These are phyloP conservation scores for Talaromyces sp. DNA, from an alignment of 2,329 filamentous ascomycete genomes.

Conservation along the genomic window DNA sequence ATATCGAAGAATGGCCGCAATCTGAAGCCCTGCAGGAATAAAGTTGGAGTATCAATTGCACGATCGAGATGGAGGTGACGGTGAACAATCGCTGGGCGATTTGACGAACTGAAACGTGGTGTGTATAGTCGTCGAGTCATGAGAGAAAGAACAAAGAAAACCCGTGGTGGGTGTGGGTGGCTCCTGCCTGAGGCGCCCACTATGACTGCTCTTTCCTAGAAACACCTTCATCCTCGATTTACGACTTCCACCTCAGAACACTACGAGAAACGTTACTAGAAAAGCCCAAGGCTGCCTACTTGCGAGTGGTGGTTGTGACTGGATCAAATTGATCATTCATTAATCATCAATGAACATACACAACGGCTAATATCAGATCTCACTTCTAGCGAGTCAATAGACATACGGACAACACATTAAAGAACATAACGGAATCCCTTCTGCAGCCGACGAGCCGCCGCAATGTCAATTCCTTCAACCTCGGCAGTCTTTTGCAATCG, in stretches of 20 bases:
- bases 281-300: neutral
- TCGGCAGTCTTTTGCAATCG: conserved; percentile 53
- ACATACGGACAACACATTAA: neutral
- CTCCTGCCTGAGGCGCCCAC: neutral
- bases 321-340: neutral
- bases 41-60: neutral
- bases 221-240: neutral
- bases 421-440: conserved; percentile 54
- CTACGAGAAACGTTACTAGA: neutral
- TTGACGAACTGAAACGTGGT: neutral
- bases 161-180: too few relatives aligned
- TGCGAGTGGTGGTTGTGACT: neutral
- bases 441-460: conserved; percentile 51
- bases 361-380: neutral
- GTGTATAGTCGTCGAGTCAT: neutral
- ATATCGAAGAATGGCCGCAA: neutral
- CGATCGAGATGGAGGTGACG: neutral
- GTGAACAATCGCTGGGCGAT: neutral
- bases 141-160: too few relatives aligned
- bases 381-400: neutral
- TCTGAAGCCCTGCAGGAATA: neutral
- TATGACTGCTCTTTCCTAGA: neutral
- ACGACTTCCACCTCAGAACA: neutral
- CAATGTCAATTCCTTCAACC: conserved; percentile 52
- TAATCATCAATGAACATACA: neutral